Conservation (phyloP, 2,329 filamentous ascomycete species). For the Fusarium compactum region DNA sequence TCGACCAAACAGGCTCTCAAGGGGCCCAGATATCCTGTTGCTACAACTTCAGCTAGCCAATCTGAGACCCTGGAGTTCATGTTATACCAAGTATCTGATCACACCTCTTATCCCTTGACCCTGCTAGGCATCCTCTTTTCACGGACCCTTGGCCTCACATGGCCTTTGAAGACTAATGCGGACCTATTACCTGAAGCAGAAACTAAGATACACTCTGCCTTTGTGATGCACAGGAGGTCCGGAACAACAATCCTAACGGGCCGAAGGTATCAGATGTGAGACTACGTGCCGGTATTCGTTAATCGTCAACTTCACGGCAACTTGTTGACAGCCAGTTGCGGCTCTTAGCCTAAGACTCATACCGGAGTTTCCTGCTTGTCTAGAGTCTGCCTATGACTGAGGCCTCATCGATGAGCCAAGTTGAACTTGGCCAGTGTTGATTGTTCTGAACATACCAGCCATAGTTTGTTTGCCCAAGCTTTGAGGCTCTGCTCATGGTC, state of each 20-base stretch:
- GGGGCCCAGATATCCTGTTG: conserved; percentile 3
- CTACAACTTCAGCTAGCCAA: conserved; percentile 1
- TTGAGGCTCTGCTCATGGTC: conserved; percentile 40
- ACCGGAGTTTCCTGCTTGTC: conserved; percentile 25
- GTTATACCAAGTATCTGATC: neutral
- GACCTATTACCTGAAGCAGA: conserved; percentile 23
- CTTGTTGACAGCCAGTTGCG: conserved; percentile 29
- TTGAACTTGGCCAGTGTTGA: conserved; percentile 22
- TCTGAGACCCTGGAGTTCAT: conserved; percentile 5
- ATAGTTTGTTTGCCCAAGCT: conserved; percentile 12
- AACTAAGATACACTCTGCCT: conserved; percentile 25
- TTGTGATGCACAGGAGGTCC: conserved; percentile 3
- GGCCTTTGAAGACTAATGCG: conserved; percentile 9
- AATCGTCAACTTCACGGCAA: conserved; percentile 33
- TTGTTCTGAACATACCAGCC: conserved; percentile 3
- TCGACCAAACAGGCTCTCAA: conserved; percentile 11
- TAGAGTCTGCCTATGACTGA: conserved; percentile 44
- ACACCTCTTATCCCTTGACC: conserved; percentile 3
- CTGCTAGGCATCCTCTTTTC: conserved; percentile 14
- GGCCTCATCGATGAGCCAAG: conserved; percentile 18
- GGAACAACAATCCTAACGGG: conserved; percentile 6
- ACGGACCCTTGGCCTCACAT: conserved; percentile 11
- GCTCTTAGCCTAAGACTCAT: conserved; percentile 22
- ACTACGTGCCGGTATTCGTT: conserved; percentile 32
- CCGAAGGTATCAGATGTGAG: conserved; percentile 14